Base-by-base conservation (phyloP, 179 eudicot species). In the Carnegiea gigantea region DNA sequence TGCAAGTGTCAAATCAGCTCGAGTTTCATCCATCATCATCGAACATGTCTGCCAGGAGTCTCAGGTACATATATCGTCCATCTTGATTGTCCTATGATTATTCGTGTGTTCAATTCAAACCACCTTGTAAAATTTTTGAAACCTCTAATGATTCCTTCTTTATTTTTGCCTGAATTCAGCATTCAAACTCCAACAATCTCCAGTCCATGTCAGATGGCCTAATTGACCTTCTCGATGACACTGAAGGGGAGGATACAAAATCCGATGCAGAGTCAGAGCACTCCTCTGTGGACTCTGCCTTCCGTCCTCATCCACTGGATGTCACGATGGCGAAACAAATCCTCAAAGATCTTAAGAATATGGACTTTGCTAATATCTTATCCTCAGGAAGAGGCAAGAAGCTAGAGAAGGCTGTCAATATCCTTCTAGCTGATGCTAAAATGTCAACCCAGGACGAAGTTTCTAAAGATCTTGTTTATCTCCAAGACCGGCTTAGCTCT, bases 251-350 rank as follows among this genome's bases (percentile, higher is more conserved):
- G 9, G 70, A 44, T 18, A 28, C 78, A 62, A 49, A 77, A 24
- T 38, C 65, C 20, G 67, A 79, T 36, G 74, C 71, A 5, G 74
- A 83, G 12, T 33, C 86, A 40, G 71, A 76, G 36, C 72, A 65
- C 1, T 38, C 79, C 4, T 23, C 78, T 2, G 54, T 28, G 8
- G 71, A 80, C 2, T n/a, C 59, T 2, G 23, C 26, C 53, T 49
- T 80, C 38, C 73, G 80, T 10, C 87, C 87, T 64, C 87, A 85
- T 65, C 64, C 75, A 40, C 57, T 83, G 46, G 86, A 85, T 49
- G 49, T 84, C 62, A 80, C 67, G 10, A 85, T 86, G 77, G 89
- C 89, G 2, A 84, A 79, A 73, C 81, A 81, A 77, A 79, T 83
- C 73, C 57, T 86, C 21, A 74, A 77, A 26, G 88, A 86, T 38